Conservation (phyloP, 1,284 basidiomycete species). For the Ustilago sp. region DNA sequence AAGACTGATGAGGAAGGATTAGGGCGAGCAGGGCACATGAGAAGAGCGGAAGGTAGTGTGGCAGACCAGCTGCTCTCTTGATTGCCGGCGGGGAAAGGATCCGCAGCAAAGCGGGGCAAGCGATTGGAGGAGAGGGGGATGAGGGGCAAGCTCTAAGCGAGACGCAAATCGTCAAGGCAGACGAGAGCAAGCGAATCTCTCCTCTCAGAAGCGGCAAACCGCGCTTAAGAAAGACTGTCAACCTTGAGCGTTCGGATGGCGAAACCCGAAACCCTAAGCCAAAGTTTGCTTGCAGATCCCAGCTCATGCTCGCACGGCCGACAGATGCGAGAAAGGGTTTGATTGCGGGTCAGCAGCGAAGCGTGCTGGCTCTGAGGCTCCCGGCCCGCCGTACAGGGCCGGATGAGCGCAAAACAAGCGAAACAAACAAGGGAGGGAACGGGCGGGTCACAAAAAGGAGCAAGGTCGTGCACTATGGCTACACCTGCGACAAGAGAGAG, state of each 20-base stretch:
- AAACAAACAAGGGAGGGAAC: too few species aligned
- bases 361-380: too few species aligned
- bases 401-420: too few species aligned
- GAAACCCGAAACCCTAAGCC: background rate
- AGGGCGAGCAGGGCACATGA: background rate
- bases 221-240: background rate
- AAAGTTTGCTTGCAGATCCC: background rate
- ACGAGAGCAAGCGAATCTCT: slow-evolving; percentile 4
- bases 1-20: too few species aligned
- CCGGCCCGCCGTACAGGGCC: too few species aligned
- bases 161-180: slow-evolving; percentile 12
- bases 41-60: background rate
- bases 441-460: too few species aligned
- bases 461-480: too few species aligned
- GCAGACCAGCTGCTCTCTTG: background rate
- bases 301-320: too few species aligned
- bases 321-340: too few species aligned
- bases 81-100: background rate
- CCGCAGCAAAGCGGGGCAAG: slow-evolving; percentile 3
- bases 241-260: background rate
- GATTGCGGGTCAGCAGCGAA: too few species aligned
- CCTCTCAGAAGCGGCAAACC: background rate
- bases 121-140: background rate
- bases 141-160: slow-evolving; percentile 14
- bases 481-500: too few species aligned